These are phyloP conservation scores for Fusarium pseudoanthophilum DNA, from an alignment of 2,329 filamentous ascomycete genomes.

Conservation along the genomic window DNA sequence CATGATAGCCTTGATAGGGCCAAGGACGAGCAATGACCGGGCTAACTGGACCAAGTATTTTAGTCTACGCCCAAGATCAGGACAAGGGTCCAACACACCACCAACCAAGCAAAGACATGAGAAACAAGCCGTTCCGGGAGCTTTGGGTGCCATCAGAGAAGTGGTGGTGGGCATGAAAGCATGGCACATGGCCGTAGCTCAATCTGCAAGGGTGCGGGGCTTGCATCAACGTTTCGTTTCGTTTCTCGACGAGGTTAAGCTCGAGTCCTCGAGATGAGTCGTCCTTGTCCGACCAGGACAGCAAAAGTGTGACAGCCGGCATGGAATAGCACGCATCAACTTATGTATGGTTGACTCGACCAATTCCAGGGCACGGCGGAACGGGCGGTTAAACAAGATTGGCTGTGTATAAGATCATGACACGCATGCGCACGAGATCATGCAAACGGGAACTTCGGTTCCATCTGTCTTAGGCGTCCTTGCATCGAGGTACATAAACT, in stretches of 20 bases:
- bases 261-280: conserved; percentile 11
- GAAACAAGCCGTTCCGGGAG: conserved; percentile 22
- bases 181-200: conserved; percentile 40
- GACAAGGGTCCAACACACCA: conserved; percentile 35
- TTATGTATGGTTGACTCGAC: not conserved
- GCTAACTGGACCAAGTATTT: conserved; percentile 15
- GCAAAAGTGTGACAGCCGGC: conserved; percentile 18
- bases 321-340: not conserved
- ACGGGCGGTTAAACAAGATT: conserved; percentile 24
- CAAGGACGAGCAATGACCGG: conserved; percentile 1
- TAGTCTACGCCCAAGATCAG: not conserved
- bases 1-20: conserved; percentile 16
- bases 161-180: conserved; percentile 19
- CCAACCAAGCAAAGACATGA: conserved; percentile 10
- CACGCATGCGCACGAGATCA: conserved; percentile 38
- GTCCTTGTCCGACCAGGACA: conserved; percentile 19
- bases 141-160: conserved; percentile 12
- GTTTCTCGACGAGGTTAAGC: conserved; percentile 24
- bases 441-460: conserved; percentile 22
- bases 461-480: not conserved
- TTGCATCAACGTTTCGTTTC: conserved; percentile 39
- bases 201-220: conserved; percentile 37
- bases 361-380: conserved; percentile 15
- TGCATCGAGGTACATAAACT: not conserved
- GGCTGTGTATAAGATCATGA: conserved; percentile 17